Base-by-base conservation (phyloP, 2,329 filamentous ascomycete species). In the Bipolaris victoriae region DNA sequence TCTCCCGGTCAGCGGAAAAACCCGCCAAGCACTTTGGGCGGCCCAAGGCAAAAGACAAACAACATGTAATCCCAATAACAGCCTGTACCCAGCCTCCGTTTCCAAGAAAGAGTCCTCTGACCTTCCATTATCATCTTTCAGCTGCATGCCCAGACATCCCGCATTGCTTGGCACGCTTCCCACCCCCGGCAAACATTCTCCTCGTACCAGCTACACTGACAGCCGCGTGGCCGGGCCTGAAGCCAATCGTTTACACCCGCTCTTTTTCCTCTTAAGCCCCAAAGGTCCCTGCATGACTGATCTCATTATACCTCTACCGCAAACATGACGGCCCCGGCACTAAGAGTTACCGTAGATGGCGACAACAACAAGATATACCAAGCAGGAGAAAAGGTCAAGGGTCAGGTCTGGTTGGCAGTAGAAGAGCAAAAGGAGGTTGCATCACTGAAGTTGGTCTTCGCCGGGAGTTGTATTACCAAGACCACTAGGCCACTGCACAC, bases 301-400 rank as follows among this genome's bases (percentile, higher is more conserved):
- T 60, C 55, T 36, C 48, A 35, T 36, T 51, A 18, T 51, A 35
- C 39, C 35, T 58, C 40, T 52, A 15, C 49, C 39, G 33, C 35
- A 55, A 71, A 58, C 26, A 76, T 75, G 72, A 52, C 67, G 29
- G 52, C 29, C 57, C 64, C 69, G 49, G 61, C 58, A 33, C 56
- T 76, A 35, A 68, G 72, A 43, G 55, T 76, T 44, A 55, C 72
- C 36, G 60, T 75, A 16, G 70, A 75, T 58, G 73, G 70, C 45
- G 70, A 74, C 52, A 62, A 57, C 43, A 64, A 64, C 43, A 66
- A 62, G 36, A 48, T 69, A 10, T 76, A 74, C 50, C 63, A 65
- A 51, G 65, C 62, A 52, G 73, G 73, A 36, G 72, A 76, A 16
- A 68, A 65, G 45, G 70, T 76, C 43, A 74, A 66, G 41, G 74